Evolutionary conservation across 2,329 filamentous ascomycete species (phyloP), one percentile per base, ranked within the genome.

Genomic region (Colletotrichum tropicicola): DNA sequence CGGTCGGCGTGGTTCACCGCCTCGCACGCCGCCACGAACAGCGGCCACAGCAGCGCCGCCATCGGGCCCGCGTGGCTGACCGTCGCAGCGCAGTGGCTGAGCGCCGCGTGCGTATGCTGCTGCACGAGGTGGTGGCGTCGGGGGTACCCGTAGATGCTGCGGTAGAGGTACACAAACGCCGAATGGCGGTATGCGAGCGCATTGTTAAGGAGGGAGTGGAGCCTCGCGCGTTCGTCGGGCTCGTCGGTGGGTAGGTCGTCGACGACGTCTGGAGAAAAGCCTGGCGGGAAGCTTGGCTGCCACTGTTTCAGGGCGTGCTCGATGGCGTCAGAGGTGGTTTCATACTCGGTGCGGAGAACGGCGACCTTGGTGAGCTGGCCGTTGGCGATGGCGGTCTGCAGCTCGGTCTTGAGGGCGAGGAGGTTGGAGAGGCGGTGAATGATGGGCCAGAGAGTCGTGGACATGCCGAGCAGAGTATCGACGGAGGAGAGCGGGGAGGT

Each of bases 21-120:
- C 72, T 91, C 88, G 70, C 87, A 89, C 1, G 86, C 83, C 2
- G 87, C 85, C 9, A 88, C 87, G 69, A 91, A 91, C 3, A 90
- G 77, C 1, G 88, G 88, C 87, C 88, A 90, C 2, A 91, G 79
- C 35, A 91, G 77, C 3, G 88, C 88, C 2, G 85, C 83, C 85
- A 90, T 89, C 0, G 88, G 88, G 0, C 88, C 87, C 45, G 78
- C 78, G 63, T 85, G 83, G 21, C 76, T 78, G 27, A 87, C 86
- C 0, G 86, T 88, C 28, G 81, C 81, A 6, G 83, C 78, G 70
- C 87, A 89, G 66, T 88, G 85, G 13, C 74, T 72, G 5, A 89
- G 78, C 5, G 85, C 81, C 2, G 79, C 71, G 65, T 82, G 83
- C 1, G 82, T 74, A 68, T 89, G 85, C 15, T 76, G 77, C 72